phyloP scores from a whole-genome alignment of 164 flowering plant genomes.

The Magnolia kwangsiensis region DNA sequence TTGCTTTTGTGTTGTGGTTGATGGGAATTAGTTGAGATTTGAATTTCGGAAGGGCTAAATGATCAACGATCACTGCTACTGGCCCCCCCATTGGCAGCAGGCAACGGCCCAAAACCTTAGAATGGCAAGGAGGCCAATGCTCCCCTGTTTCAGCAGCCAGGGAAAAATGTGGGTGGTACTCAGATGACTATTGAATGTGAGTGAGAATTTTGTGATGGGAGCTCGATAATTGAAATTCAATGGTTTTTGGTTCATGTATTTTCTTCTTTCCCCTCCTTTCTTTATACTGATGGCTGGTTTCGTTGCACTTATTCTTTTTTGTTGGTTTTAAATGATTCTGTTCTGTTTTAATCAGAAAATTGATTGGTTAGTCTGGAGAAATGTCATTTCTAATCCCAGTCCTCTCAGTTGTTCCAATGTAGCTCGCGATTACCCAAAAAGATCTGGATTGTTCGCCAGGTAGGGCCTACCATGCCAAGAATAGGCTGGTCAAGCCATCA shows the following conservation, averaged over 20 bases:
- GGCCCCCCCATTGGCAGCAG: no score
- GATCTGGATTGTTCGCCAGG: neutral
- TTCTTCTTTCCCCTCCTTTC: neutral
- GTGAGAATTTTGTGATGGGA: neutral
- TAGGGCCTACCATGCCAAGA: neutral
- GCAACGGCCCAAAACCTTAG: neutral
- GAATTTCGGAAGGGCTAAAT: no score
- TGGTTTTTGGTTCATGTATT: neutral
- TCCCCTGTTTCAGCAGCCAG: neutral
- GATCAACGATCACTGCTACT: no score
- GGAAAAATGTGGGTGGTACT: neutral
- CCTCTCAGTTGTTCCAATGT: neutral
- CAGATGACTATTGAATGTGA: neutral
- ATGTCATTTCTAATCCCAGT: no score
- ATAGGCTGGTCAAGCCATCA: neutral
- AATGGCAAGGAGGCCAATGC: neutral
- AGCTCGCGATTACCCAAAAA: neutral
- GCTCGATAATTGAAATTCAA: neutral
- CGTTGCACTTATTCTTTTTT: neutral
- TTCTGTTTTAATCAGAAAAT: neutral
- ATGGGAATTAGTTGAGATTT: no score
- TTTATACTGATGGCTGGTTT: neutral
- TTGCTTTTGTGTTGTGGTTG: no score
- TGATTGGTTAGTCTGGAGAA: neutral
- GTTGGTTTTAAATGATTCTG: constrained; percentile 1